Percentiles rank a stretch among this genome's conserved stretches.
These are phyloP conservation scores for Trichoderma endophyticum DNA, from an alignment of 2,329 filamentous ascomycete species.

Conservation along the genomic window DNA sequence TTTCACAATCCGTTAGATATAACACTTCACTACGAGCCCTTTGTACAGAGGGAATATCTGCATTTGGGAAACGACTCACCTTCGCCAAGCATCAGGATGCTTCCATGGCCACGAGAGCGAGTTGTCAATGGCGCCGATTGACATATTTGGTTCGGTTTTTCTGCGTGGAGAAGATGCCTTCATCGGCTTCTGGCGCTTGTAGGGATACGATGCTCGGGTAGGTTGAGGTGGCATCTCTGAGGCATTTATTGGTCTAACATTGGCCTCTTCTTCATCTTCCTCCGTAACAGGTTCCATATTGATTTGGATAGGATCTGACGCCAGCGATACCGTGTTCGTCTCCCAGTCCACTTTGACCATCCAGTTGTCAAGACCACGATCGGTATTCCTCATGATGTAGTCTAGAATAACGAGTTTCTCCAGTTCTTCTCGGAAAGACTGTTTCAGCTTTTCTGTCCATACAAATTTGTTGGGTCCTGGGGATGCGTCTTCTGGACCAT, in stretches of 20 bases:
- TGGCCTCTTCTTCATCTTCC: conserved; percentile 37
- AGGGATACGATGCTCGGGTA: conserved; percentile 57
- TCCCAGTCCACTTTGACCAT: conserved; percentile 97
- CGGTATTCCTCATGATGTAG: conserved; percentile 99
- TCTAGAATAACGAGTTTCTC: conserved; percentile 97
- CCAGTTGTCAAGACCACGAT: conserved; percentile 96
- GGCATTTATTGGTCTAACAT: conserved; percentile 58
- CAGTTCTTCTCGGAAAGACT: conserved; percentile 89
- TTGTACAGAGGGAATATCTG: no score
- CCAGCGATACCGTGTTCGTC: conserved; percentile 76
- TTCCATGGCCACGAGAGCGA: conserved; percentile 99
- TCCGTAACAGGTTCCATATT: conserved; percentile 52
- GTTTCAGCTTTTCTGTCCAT: conserved; percentile 86
- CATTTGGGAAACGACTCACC: conserved; percentile 33
- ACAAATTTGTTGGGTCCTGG: conserved; percentile 55
- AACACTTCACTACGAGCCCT: background rate
- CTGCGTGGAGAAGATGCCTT: conserved; percentile 57
- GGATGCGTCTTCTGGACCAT: conserved; percentile 36
- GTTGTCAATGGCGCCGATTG: conserved; percentile 93
- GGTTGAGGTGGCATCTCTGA: conserved; percentile 41
- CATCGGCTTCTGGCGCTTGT: conserved; percentile 81
- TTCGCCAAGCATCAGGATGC: conserved; percentile 83
- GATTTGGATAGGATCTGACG: conserved; percentile 73
- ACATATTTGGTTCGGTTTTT: conserved; percentile 58
- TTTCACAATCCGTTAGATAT: background rate